Evolutionary conservation across 208 protist species (phyloP).

Genomic region (Naegleria gruberi): DNA sequence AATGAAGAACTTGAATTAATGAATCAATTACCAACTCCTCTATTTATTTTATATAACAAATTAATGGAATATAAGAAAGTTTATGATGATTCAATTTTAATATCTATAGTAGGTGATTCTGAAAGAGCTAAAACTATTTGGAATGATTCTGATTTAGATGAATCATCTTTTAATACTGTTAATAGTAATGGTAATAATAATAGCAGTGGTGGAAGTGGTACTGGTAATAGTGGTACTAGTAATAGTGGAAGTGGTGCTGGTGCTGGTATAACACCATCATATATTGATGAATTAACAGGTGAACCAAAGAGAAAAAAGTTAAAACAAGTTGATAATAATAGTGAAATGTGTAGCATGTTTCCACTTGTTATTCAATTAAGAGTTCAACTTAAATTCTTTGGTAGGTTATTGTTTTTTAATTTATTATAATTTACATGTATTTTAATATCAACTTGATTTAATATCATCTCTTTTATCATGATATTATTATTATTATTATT

Average conservation of each 20-base stretch:
- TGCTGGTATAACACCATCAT: too few relatives aligned
- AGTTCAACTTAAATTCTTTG: background rate
- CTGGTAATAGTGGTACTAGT: too few relatives aligned
- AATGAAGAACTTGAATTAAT: background rate
- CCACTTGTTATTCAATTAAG: background rate
- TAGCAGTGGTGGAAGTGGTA: too few relatives aligned
- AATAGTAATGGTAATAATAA: too few relatives aligned
- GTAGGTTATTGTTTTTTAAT: too few relatives aligned
- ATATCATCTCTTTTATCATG: too few relatives aligned
- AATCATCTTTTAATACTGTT: background rate
- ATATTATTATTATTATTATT: too few relatives aligned
- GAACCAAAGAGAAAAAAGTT: background rate
- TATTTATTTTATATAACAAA: background rate
- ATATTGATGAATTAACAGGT: background rate
- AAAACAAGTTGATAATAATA: background rate
- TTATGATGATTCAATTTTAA: background rate
- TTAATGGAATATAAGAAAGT: background rate
- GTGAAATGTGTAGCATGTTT: background rate
- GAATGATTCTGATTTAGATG: background rate
- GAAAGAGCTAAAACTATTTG: background rate
- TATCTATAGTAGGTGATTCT: background rate
- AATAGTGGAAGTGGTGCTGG: too few relatives aligned
- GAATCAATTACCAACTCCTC: background rate
- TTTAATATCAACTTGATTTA: too few relatives aligned
- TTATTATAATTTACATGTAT: too few relatives aligned